Percentiles rank a stretch among this genome's conserved stretches.
Evolutionary conservation across 495 filamentous ascomycete genomes (phyloP).

Genomic region (Aspergillus steynii): DNA sequence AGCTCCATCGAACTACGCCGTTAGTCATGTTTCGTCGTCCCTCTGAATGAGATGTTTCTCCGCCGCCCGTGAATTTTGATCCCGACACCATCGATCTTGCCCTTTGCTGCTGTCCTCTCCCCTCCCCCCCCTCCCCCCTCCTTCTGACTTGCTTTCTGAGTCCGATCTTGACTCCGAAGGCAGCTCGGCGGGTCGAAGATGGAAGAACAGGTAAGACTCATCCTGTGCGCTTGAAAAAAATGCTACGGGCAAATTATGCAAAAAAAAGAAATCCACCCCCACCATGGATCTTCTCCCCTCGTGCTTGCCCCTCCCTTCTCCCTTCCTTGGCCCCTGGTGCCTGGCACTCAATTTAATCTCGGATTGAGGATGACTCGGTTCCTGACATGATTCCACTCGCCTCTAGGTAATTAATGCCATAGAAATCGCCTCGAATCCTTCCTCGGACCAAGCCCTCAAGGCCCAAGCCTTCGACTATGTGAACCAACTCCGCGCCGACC

Average conservation of each 20-base stretch:
- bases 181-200: slow-evolving; percentile 49
- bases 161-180: slow-evolving; percentile 31
- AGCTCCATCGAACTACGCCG: slow-evolving; percentile 8
- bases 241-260: slow-evolving; percentile 4
- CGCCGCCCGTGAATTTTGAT: slow-evolving; percentile 22
- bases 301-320: slow-evolving; percentile 23
- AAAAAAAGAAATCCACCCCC: slow-evolving; percentile 20
- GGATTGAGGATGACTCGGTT: not conserved
- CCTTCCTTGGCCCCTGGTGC: slow-evolving; percentile 1
- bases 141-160: slow-evolving; percentile 26
- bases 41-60: slow-evolving; percentile 22
- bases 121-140: slow-evolving; percentile 20
- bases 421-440: slow-evolving; percentile 81
- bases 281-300: slow-evolving; percentile 16
- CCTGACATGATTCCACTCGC: slow-evolving; percentile 2
- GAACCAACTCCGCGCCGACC: slow-evolving; percentile 74
- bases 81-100: slow-evolving; percentile 6
- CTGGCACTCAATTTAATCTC: not conserved
- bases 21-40: slow-evolving; percentile 22
- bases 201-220: slow-evolving; percentile 50
- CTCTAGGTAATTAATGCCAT: slow-evolving; percentile 85
- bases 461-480: slow-evolving; percentile 85
- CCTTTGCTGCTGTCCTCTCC: slow-evolving; percentile 5
- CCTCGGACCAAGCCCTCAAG: slow-evolving; percentile 71
- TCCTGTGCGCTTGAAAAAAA: not conserved